Base-by-base conservation (phyloP, 108 stramenopile species). In the Skeletonema tropicum region DNA sequence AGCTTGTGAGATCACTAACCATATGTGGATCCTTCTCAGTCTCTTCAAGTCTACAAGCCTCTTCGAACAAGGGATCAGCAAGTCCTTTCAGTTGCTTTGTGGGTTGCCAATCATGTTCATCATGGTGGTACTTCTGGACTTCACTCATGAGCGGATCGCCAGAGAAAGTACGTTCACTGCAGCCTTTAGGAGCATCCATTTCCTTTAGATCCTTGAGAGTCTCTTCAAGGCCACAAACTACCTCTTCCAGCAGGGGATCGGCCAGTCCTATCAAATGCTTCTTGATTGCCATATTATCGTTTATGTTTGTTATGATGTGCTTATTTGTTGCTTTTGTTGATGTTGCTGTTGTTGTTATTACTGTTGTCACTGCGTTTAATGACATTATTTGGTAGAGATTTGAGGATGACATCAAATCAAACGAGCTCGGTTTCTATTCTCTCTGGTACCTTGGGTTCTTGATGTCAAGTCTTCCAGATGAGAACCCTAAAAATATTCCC, bases 61-160 rank as follows among this genome's bases (percentile, higher is more conserved):
- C 67, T 59, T 49, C 25, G 0, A 76, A 33, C 19, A 76, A 46
- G 25, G 75, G 75, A 65, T 76, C 75, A 11, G 66, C 75, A 25
- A 67, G 75, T 13, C 67, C 66, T 39, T 62, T 45, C 13, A 74
- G 57, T 59, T 64, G 63, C 33, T 38, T 38, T 38, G 8, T 38
- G 19, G 45, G 45, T 46, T 38, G 30, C 58, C 57, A 45, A 64
- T 70, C 68, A 29, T 49, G 57, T 25, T 70, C 68, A 6, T 49
- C 36, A 15, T 77, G 62, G 31, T 77, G 76, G 39, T 64, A 77
- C 10, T 68, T 36, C 31, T 64, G 29, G 17, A 55, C 35, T 32
- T 57, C 76, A 12, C 41, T 45, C 17, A 77, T 70, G 29, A 77
- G 68, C 32, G 68, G 63, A 21, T 77, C 76, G 29, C 68, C 75